These are phyloP conservation scores for Neoscytalidium dimidiatum DNA, from an alignment of 2,329 filamentous ascomycete species.

Conservation along the genomic window DNA sequence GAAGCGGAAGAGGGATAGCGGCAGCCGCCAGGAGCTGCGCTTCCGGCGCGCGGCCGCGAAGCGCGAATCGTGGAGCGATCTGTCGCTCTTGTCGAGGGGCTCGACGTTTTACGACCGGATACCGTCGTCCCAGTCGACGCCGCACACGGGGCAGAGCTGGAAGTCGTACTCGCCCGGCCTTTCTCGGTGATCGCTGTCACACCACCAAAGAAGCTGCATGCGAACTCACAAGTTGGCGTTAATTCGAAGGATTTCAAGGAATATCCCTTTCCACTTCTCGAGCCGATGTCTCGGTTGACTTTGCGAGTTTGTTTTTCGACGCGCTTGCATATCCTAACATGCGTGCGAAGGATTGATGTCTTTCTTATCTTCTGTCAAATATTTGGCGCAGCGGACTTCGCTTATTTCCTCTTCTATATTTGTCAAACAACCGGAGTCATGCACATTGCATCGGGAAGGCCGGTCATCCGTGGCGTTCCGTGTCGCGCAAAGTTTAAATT, in stretches of 20 bases:
- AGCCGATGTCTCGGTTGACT: no score
- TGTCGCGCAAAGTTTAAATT: not conserved
- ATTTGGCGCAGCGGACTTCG: no score
- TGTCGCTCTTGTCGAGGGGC: not conserved
- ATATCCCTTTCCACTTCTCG: no score
- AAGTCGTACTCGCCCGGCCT: not conserved
- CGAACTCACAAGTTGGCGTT: no score
- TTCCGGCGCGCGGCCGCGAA: not conserved
- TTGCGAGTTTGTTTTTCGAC: no score
- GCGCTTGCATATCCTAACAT: no score
- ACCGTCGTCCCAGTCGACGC: not conserved
- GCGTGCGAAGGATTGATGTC: no score
- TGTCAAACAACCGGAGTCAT: not conserved
- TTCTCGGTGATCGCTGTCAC: not conserved
- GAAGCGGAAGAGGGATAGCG: not conserved
- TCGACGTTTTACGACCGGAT: not conserved
- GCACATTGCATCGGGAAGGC: not conserved
- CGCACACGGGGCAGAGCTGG: not conserved
- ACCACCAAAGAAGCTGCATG: no score
- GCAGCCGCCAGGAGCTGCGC: not conserved
- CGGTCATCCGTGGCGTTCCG: not conserved
- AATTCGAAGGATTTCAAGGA: no score
- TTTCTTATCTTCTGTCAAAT: no score
- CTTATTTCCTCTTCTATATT: no score
- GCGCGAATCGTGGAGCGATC: not conserved